These are phyloP conservation scores for Yamadazyma paraphyllophila DNA, from an alignment of 805 yeast species.

Conservation along the genomic window DNA sequence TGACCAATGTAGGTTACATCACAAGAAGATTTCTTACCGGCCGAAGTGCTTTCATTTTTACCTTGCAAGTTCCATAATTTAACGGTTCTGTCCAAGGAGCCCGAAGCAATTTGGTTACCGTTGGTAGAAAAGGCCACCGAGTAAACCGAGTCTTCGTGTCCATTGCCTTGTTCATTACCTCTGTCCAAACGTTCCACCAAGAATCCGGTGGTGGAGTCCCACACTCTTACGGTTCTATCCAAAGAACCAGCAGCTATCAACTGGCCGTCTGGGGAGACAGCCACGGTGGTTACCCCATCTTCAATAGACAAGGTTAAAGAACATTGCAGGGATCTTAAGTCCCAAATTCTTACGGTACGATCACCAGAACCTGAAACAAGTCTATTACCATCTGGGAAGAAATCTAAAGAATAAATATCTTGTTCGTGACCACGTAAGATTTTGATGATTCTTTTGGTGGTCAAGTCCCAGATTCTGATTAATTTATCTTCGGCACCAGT, in stretches of 20 bases:
- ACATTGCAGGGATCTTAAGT: slow-evolving; percentile 84
- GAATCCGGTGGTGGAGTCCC: slow-evolving; percentile 94
- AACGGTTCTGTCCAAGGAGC: slow-evolving; percentile 93
- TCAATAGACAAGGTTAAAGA: slow-evolving; percentile 85
- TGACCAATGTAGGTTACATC: slow-evolving; percentile 94
- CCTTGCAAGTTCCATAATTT: slow-evolving; percentile 91
- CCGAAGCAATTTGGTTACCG: slow-evolving; percentile 89
- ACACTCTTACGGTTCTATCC: slow-evolving; percentile 92
- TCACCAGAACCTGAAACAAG: slow-evolving; percentile 96
- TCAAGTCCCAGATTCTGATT: slow-evolving; percentile 94
- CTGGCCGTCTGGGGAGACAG: slow-evolving; percentile 92
- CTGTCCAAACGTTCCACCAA: slow-evolving; percentile 89
- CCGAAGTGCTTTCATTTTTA: slow-evolving; percentile 24
- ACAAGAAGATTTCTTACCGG: slow-evolving; percentile 53
- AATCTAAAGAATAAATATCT: slow-evolving; percentile 93
- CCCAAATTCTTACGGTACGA: slow-evolving; percentile 96
- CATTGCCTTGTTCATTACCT: slow-evolving; percentile 83
- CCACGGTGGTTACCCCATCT: slow-evolving; percentile 98
- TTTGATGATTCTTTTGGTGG: slow-evolving; percentile 79
- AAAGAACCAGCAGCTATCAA: slow-evolving; percentile 94
- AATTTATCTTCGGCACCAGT: slow-evolving; percentile 91
- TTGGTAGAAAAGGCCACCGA: slow-evolving; percentile 90
- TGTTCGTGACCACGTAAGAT: slow-evolving; percentile 93
- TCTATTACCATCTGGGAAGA: slow-evolving; percentile 90
- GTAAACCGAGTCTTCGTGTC: slow-evolving; percentile 95